Base-by-base conservation (phyloP, 129 eudicot genomes). In the Flaveria linearis region DNA sequence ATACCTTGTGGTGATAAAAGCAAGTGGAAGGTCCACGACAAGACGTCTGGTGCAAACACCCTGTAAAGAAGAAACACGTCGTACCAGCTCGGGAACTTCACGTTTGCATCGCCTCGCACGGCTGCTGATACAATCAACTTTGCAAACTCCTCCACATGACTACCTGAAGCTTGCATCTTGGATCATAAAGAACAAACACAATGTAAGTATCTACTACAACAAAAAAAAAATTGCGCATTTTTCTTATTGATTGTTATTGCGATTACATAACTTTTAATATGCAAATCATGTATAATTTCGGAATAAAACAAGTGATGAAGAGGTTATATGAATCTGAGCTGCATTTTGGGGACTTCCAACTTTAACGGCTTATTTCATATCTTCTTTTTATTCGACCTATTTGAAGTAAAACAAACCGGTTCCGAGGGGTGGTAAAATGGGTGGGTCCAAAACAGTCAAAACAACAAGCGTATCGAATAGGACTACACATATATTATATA, bases 51-150 rank as follows among this genome's bases (percentile, higher is more conserved):
- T 9, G 96, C 93, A 50, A 91, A 94, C 2, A 86, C 93, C 87
- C 93, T 87, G 78, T 87, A 94, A 10, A 94, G 56, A 45, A 88
- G 86, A 80, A 91, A 94, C 13, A 87, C 76, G 13, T 94, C 96
- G 67, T 89, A 88, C 98, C 97, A 94, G 47, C 93, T 94, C 1
- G 98, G 98, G 76, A 76, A 91, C 71, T 87, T 94, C 67, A 94
- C 96, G 18, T 94, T 82, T 9, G 93, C 84, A 9, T 80, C 86
- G 28, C 98, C 97, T 25, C 93, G 82, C 60, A 91, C 85, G 0
- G 98, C 98, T 9, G 97, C 97, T 0, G 90, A 74, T 1, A 94
- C 98, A 0, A 94, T 94, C 82, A 87, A 33, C 84, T 74, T 83
- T 2, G 98, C 98, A 68, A 85, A 91, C 74, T 91, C 88, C 79